Conservation (phyloP, 2,329 filamentous ascomycete genomes). For the Lasiodiplodia citricola region DNA sequence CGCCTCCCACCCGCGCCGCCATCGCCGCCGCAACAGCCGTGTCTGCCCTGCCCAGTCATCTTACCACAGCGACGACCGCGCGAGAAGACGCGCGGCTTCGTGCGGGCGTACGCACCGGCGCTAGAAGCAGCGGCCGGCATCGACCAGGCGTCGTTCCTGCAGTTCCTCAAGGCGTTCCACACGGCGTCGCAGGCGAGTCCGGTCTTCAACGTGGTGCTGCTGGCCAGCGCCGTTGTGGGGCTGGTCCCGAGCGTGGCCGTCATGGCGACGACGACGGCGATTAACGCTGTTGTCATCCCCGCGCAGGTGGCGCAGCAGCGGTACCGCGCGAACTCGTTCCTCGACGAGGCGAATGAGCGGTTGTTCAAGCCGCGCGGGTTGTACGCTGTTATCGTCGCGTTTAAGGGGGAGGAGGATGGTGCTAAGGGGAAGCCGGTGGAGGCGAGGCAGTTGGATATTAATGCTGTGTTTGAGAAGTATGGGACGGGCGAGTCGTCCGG, state of each 20-base stretch:
- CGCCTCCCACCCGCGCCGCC: not conserved
- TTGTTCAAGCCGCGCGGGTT: constrained; percentile 64
- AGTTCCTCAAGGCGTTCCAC: constrained; percentile 56
- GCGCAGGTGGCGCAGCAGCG: constrained; percentile 47
- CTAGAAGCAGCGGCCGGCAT: constrained; percentile 52
- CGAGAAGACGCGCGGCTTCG: constrained; percentile 56
- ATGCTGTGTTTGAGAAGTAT: constrained; percentile 44
- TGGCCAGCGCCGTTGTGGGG: constrained; percentile 43
- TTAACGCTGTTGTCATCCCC: constrained; percentile 50
- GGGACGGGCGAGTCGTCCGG: constrained; percentile 29
- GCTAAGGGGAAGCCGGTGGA: constrained; percentile 46
- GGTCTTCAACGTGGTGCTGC: constrained; percentile 28
- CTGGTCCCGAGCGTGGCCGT: constrained; percentile 49
- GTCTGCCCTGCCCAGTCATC: constrained; percentile 50
- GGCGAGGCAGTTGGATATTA: constrained; percentile 42
- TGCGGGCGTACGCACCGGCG: constrained; percentile 59
- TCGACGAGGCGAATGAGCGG: constrained; percentile 61
- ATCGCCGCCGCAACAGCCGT: not conserved
- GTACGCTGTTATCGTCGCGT: constrained; percentile 61
- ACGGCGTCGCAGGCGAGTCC: constrained; percentile 40
- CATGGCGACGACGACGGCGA: constrained; percentile 51
- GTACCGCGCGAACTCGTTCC: constrained; percentile 57
- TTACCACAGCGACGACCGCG: constrained; percentile 59
- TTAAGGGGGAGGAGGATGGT: constrained; percentile 45
- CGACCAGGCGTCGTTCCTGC: constrained; percentile 54